Conservation (phyloP, 2,329 filamentous ascomycete species). For the Colletotrichum ledebouriae region DNA sequence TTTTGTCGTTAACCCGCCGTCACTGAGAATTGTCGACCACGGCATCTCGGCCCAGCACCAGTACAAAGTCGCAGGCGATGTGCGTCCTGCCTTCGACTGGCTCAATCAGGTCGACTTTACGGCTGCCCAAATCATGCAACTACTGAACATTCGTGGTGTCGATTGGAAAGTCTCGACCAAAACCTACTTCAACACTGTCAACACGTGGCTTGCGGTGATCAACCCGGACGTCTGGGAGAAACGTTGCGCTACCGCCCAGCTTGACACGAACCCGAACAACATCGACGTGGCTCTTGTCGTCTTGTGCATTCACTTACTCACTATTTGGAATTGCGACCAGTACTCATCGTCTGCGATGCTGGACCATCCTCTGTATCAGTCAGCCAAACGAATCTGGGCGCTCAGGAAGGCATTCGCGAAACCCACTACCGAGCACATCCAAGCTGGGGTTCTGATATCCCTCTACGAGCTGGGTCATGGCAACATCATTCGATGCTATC, state of each 20-base stretch:
- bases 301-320: conserved; percentile 59
- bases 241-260: conserved; percentile 52
- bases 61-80: conserved; percentile 39
- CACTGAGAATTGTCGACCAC: conserved; percentile 50
- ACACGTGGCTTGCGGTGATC: conserved; percentile 58
- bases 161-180: conserved; percentile 55
- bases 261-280: conserved; percentile 46
- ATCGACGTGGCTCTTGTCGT: conserved; percentile 55
- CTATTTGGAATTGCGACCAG: conserved; percentile 51
- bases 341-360: conserved; percentile 58
- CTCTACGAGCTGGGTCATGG: conserved; percentile 62
- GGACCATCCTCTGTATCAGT: conserved; percentile 54
- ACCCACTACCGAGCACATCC: conserved; percentile 56
- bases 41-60: conserved; percentile 43
- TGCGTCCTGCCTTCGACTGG: conserved; percentile 43
- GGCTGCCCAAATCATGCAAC: conserved; percentile 54
- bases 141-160: conserved; percentile 52
- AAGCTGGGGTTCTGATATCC: conserved; percentile 57
- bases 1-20: conserved; percentile 53
- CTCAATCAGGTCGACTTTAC: conserved; percentile 53
- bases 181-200: conserved; percentile 57
- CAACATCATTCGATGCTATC: conserved; percentile 56
- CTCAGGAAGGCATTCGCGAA: conserved; percentile 52
- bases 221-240: conserved; percentile 49
- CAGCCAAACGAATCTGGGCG: conserved; percentile 55